Evolutionary conservation across 371 early-diverging fungal species (phyloP).

Genomic region (Apophysomyces variabilis): DNA sequence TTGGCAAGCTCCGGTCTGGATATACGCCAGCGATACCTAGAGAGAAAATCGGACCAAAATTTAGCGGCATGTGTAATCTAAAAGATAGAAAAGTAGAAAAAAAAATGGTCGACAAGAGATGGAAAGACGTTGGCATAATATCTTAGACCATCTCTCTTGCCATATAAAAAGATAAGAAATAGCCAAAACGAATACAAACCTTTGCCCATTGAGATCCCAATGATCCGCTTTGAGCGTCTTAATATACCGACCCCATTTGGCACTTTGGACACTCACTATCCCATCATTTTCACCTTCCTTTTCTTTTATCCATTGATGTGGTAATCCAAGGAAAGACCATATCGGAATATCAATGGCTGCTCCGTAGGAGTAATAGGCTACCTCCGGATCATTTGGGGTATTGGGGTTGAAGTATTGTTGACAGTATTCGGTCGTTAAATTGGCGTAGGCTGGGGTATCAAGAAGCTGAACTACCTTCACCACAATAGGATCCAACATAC

Average conservation of each 20-base stretch:
- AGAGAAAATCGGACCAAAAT: neutral
- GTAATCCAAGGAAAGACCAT: constrained; percentile 66
- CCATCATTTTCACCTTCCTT: constrained; percentile 94
- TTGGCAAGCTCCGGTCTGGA: constrained; percentile 18
- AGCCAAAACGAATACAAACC: constrained; percentile 12
- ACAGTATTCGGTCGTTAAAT: constrained; percentile 87
- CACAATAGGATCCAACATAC: constrained; percentile 23
- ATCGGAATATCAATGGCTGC: constrained; percentile 58
- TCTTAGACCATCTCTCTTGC: neutral
- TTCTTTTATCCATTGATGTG: constrained; percentile 70
- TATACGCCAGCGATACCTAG: constrained; percentile 19
- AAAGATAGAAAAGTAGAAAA: neutral
- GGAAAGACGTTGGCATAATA: neutral
- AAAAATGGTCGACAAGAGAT: too few relatives aligned
- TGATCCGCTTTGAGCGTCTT: constrained; percentile 86
- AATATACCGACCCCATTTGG: constrained; percentile 87
- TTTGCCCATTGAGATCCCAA: constrained; percentile 74
- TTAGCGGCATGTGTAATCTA: constrained; percentile 7
- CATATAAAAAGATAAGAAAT: neutral
- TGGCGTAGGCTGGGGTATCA: constrained; percentile 89
- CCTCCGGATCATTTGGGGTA: constrained; percentile 78
- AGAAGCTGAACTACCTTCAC: constrained; percentile 47
- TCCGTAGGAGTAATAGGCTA: constrained; percentile 84
- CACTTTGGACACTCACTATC: constrained; percentile 77
- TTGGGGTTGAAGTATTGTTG: constrained; percentile 80